A percentile compares a stretch with the other conserved stretches of the same genome.
phyloP scores from a whole-genome alignment of 768 basidiomycete species.

The Ramaria sp. region DNA sequence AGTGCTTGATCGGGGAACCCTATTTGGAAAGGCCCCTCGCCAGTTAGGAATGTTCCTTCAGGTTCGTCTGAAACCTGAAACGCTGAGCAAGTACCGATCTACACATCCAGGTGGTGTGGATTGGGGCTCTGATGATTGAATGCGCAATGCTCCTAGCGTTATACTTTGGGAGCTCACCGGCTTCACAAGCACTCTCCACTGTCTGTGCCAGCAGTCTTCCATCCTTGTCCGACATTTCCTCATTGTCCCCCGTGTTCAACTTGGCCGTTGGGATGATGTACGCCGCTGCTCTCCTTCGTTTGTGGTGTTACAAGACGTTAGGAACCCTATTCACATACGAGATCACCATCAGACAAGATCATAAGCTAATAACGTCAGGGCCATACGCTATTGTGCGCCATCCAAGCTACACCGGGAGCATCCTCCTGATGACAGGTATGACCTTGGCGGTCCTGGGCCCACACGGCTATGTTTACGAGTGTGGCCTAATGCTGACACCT shows the following conservation, averaged over 20 bases:
- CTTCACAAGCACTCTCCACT: neutral
- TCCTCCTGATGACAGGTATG: neutral
- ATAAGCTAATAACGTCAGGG: conserved; percentile 13
- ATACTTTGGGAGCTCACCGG: neutral
- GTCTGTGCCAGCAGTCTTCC: no score
- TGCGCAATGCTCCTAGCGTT: neutral
- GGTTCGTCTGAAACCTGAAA: neutral
- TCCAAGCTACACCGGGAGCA: conserved; percentile 7
- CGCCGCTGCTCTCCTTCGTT: conserved; percentile 15
- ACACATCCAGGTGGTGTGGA: neutral
- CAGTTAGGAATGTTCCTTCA: neutral
- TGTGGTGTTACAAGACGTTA: conserved; percentile 13
- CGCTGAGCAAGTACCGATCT: neutral
- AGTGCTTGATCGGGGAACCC: neutral
- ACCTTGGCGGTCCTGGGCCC: neutral
- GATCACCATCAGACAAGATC: conserved; percentile 14
- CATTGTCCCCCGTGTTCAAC: no score
- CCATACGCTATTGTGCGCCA: conserved; percentile 17
- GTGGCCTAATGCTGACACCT: neutral
- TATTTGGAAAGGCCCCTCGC: neutral
- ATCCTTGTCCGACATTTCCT: no score
- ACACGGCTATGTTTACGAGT: neutral
- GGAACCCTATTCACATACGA: conserved; percentile 15
- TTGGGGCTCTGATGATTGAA: neutral
- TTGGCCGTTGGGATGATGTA: no score